Evolutionary conservation across 768 basidiomycete species (phyloP).

Genomic region (Mrakia blollopis): DNA sequence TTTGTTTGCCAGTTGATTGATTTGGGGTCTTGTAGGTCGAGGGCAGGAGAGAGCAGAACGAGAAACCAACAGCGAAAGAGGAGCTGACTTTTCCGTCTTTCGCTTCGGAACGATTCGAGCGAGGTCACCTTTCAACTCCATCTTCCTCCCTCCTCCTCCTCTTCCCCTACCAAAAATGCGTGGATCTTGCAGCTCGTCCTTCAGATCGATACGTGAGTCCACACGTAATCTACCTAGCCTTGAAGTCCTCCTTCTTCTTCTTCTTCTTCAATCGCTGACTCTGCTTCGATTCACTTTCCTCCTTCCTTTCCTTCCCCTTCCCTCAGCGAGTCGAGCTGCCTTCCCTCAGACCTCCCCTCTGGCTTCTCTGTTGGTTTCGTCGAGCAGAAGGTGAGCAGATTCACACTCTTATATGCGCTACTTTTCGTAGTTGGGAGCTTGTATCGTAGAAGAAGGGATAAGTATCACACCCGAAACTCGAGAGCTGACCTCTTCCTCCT

Average conservation of each 20-base stretch:
- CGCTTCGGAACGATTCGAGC: too few species aligned
- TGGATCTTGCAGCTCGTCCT: constrained; percentile 11
- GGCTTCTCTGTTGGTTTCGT: not conserved
- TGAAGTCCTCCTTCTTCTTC: not conserved
- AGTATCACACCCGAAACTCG: not conserved
- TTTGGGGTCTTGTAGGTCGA: too few species aligned
- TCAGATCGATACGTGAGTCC: constrained; percentile 11
- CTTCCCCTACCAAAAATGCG: not conserved
- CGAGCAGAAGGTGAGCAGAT: not conserved
- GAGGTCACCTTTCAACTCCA: not conserved
- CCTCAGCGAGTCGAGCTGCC: not conserved
- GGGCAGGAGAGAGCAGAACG: not conserved
- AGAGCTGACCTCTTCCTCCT: not conserved
- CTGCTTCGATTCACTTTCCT: not conserved
- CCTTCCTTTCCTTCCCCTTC: not conserved
- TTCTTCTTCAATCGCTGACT: too few species aligned
- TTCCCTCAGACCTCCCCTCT: not conserved
- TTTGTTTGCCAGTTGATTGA: too few species aligned
- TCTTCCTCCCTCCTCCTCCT: not conserved
- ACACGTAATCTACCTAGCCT: too few species aligned
- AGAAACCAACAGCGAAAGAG: not conserved
- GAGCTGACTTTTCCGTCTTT: not conserved
- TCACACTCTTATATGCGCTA: too few species aligned
- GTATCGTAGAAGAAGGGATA: too few species aligned
- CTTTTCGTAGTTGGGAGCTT: too few species aligned